Evolutionary conservation across 2,329 filamentous ascomycete genomes (phyloP), one percentile per base, ranked within the genome.

Genomic region (Pestalotiopsis sp.): DNA sequence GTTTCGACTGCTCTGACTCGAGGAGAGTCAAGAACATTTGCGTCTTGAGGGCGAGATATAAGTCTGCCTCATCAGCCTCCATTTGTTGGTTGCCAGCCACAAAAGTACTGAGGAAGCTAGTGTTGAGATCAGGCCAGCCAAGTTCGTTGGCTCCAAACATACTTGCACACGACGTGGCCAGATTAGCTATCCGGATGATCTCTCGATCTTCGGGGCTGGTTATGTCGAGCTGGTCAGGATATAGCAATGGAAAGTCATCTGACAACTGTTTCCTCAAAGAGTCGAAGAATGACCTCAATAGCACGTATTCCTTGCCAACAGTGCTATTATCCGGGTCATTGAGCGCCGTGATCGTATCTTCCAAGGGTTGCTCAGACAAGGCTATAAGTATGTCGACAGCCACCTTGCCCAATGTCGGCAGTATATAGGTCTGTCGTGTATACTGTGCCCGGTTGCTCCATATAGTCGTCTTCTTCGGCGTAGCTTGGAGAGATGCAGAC

Each of bases 111-210:
- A 79, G 70, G 65, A 79, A 79, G 57, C 77, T 72, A 14, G 76
- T 74, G 41, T 79, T 75, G 14, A 79, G 70, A 67, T 79, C 77
- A 36, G 77, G 77, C 65, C 77, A 67, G 17, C 74, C 76, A 31
- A 79, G 74, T 49, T 78, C 77, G 27, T 78, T 77, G 2, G 74
- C 74, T 11, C 76, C 74, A 65, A 79, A 79, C 57, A 79, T 74
- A 59, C 77, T 79, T 17, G 77, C 76, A 49, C 77, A 79, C 49
- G 74, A 71, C 14, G 77, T 75, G 20, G 77, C 77, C 52, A 79
- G 74, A 38, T 79, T 79, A 2, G 75, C 73, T 39, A 78, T 73
- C 31, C 77, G 73, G 61, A 79, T 74, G 36, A 78, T 74, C 64
- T 78, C 77, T 59, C 71, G 72, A 25, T 75, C 72, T 61, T 74